A percentile compares a stretch with the other conserved stretches of the same genome.
Evolutionary conservation across 352 stramenopile species (phyloP).

Genomic region (Hyaloperonospora arabidopsidis): DNA sequence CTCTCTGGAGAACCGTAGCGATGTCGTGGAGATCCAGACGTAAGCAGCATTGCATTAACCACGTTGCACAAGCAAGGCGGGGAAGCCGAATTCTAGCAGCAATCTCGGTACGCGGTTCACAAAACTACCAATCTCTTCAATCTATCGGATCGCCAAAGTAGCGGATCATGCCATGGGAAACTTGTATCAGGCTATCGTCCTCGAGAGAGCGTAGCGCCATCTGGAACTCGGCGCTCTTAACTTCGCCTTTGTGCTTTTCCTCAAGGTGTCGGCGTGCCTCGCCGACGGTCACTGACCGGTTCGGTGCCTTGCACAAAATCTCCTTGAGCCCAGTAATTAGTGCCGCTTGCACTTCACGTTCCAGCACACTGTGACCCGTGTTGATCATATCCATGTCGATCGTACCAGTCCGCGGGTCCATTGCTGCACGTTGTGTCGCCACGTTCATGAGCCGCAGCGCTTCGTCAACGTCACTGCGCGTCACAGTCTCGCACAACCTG

Average conservation of each 20-base stretch:
- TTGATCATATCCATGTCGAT: slow-evolving; percentile 99
- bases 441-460: slow-evolving; percentile 96
- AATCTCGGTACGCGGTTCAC: slow-evolving; percentile 8
- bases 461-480: slow-evolving; percentile 88
- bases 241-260: slow-evolving; percentile 67
- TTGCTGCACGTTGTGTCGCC: slow-evolving; percentile 94
- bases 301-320: slow-evolving; percentile 45
- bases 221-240: slow-evolving; percentile 84
- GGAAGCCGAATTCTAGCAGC: background rate
- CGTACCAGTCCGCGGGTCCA: slow-evolving; percentile 95
- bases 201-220: slow-evolving; percentile 86
- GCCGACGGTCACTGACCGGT: slow-evolving; percentile 70
- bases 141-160: slow-evolving; percentile 52
- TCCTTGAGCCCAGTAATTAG: slow-evolving; percentile 52
- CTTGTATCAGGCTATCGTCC: slow-evolving; percentile 88
- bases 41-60: slow-evolving; percentile 5
- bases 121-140: slow-evolving; percentile 11
- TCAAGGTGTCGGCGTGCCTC: slow-evolving; percentile 84
- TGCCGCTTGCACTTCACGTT: slow-evolving; percentile 73
- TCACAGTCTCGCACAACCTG: slow-evolving; percentile 72
- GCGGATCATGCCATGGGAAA: slow-evolving; percentile 83
- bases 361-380: slow-evolving; percentile 86
- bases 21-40: slow-evolving; percentile 47
- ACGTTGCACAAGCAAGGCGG: background rate
- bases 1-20: slow-evolving; percentile 39